Base-by-base conservation (phyloP, 495 filamentous ascomycete genomes). In the Staphylotrichum longicolle region DNA sequence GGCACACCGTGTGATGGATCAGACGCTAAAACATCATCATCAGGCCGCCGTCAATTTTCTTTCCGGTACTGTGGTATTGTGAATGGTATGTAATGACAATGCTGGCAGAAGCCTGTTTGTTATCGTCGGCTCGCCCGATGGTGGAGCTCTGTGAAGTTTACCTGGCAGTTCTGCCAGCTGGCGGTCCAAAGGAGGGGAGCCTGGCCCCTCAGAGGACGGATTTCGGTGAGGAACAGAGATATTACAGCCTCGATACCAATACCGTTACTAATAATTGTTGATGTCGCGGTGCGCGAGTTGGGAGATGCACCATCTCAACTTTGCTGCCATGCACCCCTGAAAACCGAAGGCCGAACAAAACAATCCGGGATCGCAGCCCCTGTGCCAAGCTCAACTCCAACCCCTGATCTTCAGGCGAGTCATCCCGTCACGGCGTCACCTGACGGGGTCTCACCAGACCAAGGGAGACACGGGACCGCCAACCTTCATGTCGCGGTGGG, bases 341-440 rank as follows among this genome's bases (percentile, higher is more conserved):
- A 54, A 54, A 14, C 15, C 3, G 6, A 52, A 15, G 5, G 10
- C 3, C 39, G 20, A 35, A 12, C 53, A 33, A 32, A 55, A 55
- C 53, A 42, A 27, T 37, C 40, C 51, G 35, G n/a, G 35, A 54
- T 27, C 5, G 39, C 35, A 33, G 27, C 14, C 12, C 40, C 27
- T 42, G 10, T 55, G 53, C 53, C 53, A 55, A 55, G 40, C 53
- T 44, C 53, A 33, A 32, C 7, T 6, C 27, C 27, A 5, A 12
- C 27, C 40, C 37, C 39, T 44, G 53, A 30, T 55, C 37, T 30
- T 6, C 53, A 7, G 11, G 11, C 39, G 27, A 44, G 50, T 44
- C 27, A 52, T 39, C 7, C 20, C 20, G 20, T 27, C 20, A 27
- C 20, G 20, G 12, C 35, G 35, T 55, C 53, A 55, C 39, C 39